Evolutionary conservation across 192 early-diverging fungal genomes (phyloP).

Genomic region (Entrophospora sp.): DNA sequence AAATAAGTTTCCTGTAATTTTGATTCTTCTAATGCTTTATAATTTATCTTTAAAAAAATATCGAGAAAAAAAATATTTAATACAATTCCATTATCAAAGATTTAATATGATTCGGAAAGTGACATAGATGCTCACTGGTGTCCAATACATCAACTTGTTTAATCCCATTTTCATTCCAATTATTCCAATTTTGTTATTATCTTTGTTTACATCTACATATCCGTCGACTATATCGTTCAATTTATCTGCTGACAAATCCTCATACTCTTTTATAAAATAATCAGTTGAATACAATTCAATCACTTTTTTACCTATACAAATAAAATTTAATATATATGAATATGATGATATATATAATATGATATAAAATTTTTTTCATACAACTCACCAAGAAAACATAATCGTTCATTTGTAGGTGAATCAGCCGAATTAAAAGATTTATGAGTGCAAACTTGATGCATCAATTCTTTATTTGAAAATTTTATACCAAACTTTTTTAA

Average conservation of each 20-base stretch:
- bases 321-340: background rate
- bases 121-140: background rate
- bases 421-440: background rate
- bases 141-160: background rate
- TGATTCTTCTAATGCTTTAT: background rate
- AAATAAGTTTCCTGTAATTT: background rate
- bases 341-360: too few relatives aligned
- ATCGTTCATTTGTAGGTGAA: constrained; percentile 11
- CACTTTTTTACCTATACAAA: background rate
- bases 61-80: background rate
- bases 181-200: background rate
- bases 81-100: too few relatives aligned
- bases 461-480: background rate
- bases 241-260: background rate
- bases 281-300: constrained; percentile 3
- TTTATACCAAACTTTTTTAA: background rate
- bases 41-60: constrained; percentile 2
- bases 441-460: constrained; percentile 17
- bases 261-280: background rate
- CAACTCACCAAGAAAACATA: constrained; percentile 1
- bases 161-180: constrained; percentile 12
- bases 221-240: background rate
- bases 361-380: background rate
- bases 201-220: background rate
- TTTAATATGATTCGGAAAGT: background rate